Evolutionary conservation across 140 eudicot genomes (phyloP), one percentile per base, ranked within the genome.

Genomic region (Ambrosia hybrid): DNA sequence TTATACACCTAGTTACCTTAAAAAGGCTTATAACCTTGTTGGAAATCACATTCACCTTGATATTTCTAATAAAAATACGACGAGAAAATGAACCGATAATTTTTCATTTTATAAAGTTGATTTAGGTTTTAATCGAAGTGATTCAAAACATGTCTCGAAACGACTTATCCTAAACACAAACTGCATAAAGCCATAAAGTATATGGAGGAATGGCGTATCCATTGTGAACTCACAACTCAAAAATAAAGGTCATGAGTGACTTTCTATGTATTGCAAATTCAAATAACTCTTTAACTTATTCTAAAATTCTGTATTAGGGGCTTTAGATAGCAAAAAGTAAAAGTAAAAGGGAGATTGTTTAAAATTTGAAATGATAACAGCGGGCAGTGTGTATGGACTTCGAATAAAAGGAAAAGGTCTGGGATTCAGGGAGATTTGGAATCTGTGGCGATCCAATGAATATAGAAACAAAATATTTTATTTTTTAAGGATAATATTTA

Each of bases 311-410:
- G 60, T 4, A 38, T 16, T 34, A 72, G 17, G 70, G 82, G 45
- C 82, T 78, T 78, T 78, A 65, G 45, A 72, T 72, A 13, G 67
- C 82, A 71, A 78, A 57, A 78, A 67, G 78, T 13, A 78, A 78
- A 78, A 78, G 82, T 78, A 9, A 78, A 78, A 78, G 78, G 82
- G 57, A 36, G 49, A 16, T 78, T 65, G 33, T 72, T 72, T 63
- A 78, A 78, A 72, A 0, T 78, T 78, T 78, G 74, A 78, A 78
- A 78, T 78, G 64, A 78, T 72, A 33, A 57, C 82, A 78, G 82
- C 78, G 82, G 73, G 81, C 65, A 56, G 65, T 34, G 73, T 76
- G 69, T 76, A 58, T 57, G 21, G 56, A 57, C 52, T 57, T 75
- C 49, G 21, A 30, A 26, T 34, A 55, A 34, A 72, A 65, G 3